These are phyloP conservation scores for Neopestalotiopsis sp. DNA, from an alignment of 2,329 filamentous ascomycete species.

Conservation along the genomic window DNA sequence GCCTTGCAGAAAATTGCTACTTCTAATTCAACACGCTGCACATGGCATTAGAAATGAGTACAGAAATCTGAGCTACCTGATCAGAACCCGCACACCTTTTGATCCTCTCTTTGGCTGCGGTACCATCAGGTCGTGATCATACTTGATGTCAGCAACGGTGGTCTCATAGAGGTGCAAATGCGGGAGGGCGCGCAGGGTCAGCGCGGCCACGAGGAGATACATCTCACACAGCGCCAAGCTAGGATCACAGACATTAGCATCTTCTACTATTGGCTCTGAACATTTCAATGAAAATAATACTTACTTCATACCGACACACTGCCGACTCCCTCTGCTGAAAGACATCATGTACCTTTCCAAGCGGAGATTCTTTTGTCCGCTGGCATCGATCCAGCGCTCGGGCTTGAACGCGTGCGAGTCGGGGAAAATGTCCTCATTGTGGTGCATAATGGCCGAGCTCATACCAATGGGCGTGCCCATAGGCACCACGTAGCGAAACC, in stretches of 20 bases:
- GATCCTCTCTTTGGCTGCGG: slow-evolving; percentile 22
- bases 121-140: slow-evolving; percentile 34
- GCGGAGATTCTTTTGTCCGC: slow-evolving; percentile 18
- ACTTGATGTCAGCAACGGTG: slow-evolving; percentile 31
- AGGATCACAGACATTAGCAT: neutral
- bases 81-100: slow-evolving; percentile 22
- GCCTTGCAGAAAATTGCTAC: too few relatives aligned
- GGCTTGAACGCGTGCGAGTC: slow-evolving; percentile 28
- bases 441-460: slow-evolving; percentile 25
- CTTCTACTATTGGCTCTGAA: too few relatives aligned
- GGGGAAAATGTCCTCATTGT: slow-evolving; percentile 28
- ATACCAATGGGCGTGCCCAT: slow-evolving; percentile 29
- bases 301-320: slow-evolving; percentile 33
- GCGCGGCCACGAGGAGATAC: slow-evolving; percentile 27
- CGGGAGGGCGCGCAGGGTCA: slow-evolving; percentile 31
- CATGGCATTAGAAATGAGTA: too few relatives aligned
- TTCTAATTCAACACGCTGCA: too few relatives aligned
- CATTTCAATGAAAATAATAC: slow-evolving; percentile 8
- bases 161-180: slow-evolving; percentile 30
- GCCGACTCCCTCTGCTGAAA: slow-evolving; percentile 30
- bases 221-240: slow-evolving; percentile 34
- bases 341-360: slow-evolving; percentile 25
- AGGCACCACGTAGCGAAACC: slow-evolving; percentile 27
- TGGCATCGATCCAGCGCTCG: slow-evolving; percentile 29
- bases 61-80: neutral